These are phyloP conservation scores for Litchi chinensis DNA, from an alignment of 345 rosid genomes.

Conservation along the genomic window DNA sequence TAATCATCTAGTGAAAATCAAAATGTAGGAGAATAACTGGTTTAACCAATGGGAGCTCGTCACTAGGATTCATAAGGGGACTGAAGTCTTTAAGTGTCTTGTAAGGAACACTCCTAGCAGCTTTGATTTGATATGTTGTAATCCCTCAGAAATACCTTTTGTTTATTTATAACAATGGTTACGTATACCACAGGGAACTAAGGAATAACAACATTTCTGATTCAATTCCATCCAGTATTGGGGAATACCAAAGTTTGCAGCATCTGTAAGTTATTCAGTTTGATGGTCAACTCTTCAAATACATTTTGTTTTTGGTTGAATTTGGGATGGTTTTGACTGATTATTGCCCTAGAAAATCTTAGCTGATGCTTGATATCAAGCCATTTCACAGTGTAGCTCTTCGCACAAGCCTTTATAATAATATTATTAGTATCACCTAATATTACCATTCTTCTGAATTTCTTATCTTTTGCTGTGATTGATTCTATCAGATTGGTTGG, in stretches of 20 bases:
- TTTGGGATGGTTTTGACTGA: background rate
- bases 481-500: too few relatives aligned
- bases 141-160: background rate
- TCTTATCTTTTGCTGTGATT: too few relatives aligned
- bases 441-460: too few relatives aligned
- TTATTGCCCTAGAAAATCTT: background rate
- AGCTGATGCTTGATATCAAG: too few relatives aligned
- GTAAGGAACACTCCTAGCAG: conserved; percentile 38
- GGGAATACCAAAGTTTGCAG: conserved; percentile 48
- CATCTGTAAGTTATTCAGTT: conserved; percentile 50
- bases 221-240: conserved; percentile 58
- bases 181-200: conserved; percentile 41
- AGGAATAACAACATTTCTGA: conserved; percentile 58
- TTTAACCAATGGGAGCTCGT: conserved; percentile 55
- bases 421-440: too few relatives aligned
- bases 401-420: too few relatives aligned
- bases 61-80: conserved; percentile 50
- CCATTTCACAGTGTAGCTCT: too few relatives aligned
- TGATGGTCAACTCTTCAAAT: background rate
- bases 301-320: background rate
- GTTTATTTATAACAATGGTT: background rate
- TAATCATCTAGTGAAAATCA: conserved; percentile 7
- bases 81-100: conserved; percentile 48
- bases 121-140: background rate
- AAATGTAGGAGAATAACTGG: conserved; percentile 66